Evolutionary conservation across 495 filamentous ascomycete genomes (phyloP), one percentile per base, ranked within the genome.

Genomic region (Cercophora sp.): DNA sequence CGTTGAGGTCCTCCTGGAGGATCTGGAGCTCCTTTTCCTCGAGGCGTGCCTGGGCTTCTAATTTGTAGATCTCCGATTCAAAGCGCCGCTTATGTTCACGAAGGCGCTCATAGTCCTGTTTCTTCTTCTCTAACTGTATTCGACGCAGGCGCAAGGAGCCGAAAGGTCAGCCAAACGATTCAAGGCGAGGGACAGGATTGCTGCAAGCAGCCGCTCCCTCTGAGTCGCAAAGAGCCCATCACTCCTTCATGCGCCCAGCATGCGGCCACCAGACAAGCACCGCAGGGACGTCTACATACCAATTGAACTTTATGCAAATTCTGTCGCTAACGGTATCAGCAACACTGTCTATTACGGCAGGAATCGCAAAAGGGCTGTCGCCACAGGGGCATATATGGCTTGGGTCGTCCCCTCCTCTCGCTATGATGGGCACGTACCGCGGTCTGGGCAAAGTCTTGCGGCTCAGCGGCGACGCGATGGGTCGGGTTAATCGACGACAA

Each of bases 101-200:
- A 65, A 96, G 83, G 55, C 79, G 72, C 67, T 96, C 90, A 65
- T 92, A 88, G 62, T 95, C 89, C 57, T 86, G 75, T 42, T 87
- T 86, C 66, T 95, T 96, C 69, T 90, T 94, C 68, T 96, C 93
- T 62, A 96, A 79, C 91, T 98, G 63, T 47, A 40, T 36, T 52
- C 27, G 41, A 13, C 22, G 27, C 51, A 49, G 43, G 47, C 42
- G 35, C 31, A 18, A 37, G 18, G 35, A 18, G 48, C 42, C 25
- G 6, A n/a, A 22, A 29, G 16, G 60, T 66, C 37, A 63, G 60
- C 52, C 51, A 52, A 51, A 13, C 8, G 29, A 25, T 60, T 43
- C 18, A 25, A 13, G 10, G 8, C 2, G 13, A 50, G 6, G 29
- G 29, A 32, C 13, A 32, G 13, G 13, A 26, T 18, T 5, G 23